Evolutionary conservation across 2,329 filamentous ascomycete genomes (phyloP).

Genomic region (Cladophialophora carrionii): DNA sequence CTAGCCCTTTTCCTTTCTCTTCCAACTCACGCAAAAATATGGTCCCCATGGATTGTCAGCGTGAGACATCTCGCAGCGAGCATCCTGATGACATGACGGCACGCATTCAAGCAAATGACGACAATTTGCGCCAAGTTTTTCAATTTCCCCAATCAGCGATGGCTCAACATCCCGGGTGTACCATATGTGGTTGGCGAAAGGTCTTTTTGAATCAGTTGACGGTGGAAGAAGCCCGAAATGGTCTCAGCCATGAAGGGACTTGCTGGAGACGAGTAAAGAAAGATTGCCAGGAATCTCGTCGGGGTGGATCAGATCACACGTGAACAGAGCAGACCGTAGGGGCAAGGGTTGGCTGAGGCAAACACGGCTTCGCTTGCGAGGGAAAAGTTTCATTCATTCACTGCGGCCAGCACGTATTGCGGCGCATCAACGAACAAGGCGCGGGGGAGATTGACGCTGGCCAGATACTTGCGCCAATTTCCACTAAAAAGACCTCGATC

Average conservation of each 20-base stretch:
- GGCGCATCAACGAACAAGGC: background rate
- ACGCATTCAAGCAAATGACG: constrained; percentile 21
- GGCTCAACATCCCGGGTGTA: constrained; percentile 17
- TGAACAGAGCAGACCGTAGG: background rate
- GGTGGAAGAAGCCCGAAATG: constrained; percentile 16
- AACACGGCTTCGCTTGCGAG: constrained; percentile 7
- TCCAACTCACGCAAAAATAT: constrained; percentile 25
- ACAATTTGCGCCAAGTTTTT: constrained; percentile 9
- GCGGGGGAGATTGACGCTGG: background rate
- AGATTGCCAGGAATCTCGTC: constrained; percentile 12
- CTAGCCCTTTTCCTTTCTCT: constrained; percentile 23
- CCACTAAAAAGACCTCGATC: background rate
- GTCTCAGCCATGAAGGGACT: constrained; percentile 14
- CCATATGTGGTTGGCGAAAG: constrained; percentile 25
- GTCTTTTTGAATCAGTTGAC: constrained; percentile 16
- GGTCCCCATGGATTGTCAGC: constrained; percentile 18
- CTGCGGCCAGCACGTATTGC: constrained; percentile 3
- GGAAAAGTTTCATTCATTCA: constrained; percentile 18
- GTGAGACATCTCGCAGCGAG: constrained; percentile 9
- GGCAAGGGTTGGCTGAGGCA: constrained; percentile 2
- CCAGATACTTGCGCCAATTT: background rate
- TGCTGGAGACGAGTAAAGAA: constrained; percentile 6
- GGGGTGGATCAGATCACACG: constrained; percentile 14
- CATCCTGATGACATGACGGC: constrained; percentile 24
- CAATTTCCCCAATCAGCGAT: constrained; percentile 15